Percentiles rank a stretch among this genome's conserved stretches.
phyloP scores from a whole-genome alignment of 352 stramenopile genomes.

The Phytophthora macrochlamydospora region DNA sequence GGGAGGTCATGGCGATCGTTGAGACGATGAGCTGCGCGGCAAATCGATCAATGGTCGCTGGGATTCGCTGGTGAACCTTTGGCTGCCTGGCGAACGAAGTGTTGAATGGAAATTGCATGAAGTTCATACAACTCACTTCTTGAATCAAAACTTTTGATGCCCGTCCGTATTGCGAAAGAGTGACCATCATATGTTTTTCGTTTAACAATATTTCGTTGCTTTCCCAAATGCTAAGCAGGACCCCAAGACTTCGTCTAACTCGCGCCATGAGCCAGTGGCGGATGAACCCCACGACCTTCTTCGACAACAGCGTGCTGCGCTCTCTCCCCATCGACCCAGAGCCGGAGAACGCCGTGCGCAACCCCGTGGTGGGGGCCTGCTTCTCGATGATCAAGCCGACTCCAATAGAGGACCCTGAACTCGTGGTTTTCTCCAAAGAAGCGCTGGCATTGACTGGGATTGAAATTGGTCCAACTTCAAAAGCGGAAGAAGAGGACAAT shows the following conservation, averaged over 20 bases:
- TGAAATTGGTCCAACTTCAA: constrained; percentile 30
- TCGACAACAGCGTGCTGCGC: constrained; percentile 72
- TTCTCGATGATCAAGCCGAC: constrained; percentile 72
- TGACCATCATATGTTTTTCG: too few species aligned
- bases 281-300: constrained; percentile 28
- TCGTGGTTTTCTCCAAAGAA: constrained; percentile 59
- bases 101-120: too few species aligned
- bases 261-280: constrained; percentile 52
- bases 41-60: too few species aligned
- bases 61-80: too few species aligned
- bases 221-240: too few species aligned
- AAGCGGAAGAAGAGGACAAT: constrained; percentile 16
- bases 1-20: constrained; percentile 12
- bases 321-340: constrained; percentile 67
- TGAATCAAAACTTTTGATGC: too few species aligned
- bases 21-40: too few species aligned
- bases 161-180: too few species aligned
- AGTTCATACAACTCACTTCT: too few species aligned
- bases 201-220: too few species aligned
- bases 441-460: constrained; percentile 70
- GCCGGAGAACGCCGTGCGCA: constrained; percentile 55
- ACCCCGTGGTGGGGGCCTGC: constrained; percentile 51
- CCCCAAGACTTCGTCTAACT: constrained; percentile 5
- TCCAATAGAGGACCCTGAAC: constrained; percentile 55
- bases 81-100: too few species aligned